Conservation (phyloP, 805 yeast species). For the Candida palmyrensis region DNA sequence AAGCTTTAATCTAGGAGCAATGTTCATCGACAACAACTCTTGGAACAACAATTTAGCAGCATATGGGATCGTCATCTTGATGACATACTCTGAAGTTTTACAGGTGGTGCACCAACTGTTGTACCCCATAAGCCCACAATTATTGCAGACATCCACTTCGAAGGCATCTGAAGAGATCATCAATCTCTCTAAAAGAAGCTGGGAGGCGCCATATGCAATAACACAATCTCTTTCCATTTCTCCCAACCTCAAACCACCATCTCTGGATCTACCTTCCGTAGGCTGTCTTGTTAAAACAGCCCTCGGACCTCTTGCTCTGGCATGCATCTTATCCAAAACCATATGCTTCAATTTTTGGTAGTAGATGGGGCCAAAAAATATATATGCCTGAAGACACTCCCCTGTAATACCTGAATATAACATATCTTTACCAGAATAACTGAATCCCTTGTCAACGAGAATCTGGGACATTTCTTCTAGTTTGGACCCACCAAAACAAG, state of each 20-base stretch:
- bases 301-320: slow-evolving; percentile 98
- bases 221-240: slow-evolving; percentile 99
- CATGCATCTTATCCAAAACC: slow-evolving; percentile 99
- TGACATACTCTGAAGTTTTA: slow-evolving; percentile 77
- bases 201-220: slow-evolving; percentile 98
- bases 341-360: slow-evolving; percentile 97
- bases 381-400: slow-evolving; percentile 94
- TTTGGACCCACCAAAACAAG: slow-evolving; percentile 98
- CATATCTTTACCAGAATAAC: slow-evolving; percentile 96
- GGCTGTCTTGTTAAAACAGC: slow-evolving; percentile 98
- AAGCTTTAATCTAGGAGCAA: slow-evolving; percentile 89
- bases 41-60: slow-evolving; percentile 98
- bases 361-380: slow-evolving; percentile 97
- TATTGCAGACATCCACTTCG: slow-evolving; percentile 91
- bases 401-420: slow-evolving; percentile 96
- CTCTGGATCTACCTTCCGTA: slow-evolving; percentile 97
- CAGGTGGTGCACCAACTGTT: slow-evolving; percentile 98
- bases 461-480: slow-evolving; percentile 91
- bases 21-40: slow-evolving; percentile 96
- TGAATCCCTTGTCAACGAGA: slow-evolving; percentile 85
- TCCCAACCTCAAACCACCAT: slow-evolving; percentile 97
- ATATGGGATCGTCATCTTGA: slow-evolving; percentile 95
- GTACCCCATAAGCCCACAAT: slow-evolving; percentile 96
- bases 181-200: slow-evolving; percentile 83
- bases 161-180: slow-evolving; percentile 98